Percentiles rank a stretch among this genome's conserved stretches.
Evolutionary conservation across 73 alveolate species (phyloP).

Genomic region (Blepharisma stoltei): DNA sequence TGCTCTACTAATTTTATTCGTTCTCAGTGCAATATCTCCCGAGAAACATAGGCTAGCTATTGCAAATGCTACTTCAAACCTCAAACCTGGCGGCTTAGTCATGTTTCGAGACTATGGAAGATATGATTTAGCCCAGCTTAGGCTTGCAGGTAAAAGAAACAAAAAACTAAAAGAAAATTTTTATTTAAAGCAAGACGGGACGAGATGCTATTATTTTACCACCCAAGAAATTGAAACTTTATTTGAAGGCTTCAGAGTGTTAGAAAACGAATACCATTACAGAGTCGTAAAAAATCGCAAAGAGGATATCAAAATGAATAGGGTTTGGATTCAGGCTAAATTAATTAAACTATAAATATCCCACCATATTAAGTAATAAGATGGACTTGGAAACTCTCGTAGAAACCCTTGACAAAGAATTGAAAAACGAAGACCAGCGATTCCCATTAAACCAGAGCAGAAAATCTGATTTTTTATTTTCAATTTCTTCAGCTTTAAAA

Average conservation of each 20-base stretch:
- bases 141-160: constrained; percentile 73
- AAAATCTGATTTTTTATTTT: constrained; percentile 11
- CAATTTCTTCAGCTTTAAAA: not conserved
- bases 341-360: constrained; percentile 32
- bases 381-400: constrained; percentile 10
- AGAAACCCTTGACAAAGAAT: constrained; percentile 21
- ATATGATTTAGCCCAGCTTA: constrained; percentile 84
- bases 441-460: not conserved
- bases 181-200: constrained; percentile 80
- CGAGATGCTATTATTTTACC: constrained; percentile 83
- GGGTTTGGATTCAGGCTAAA: constrained; percentile 82
- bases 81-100: constrained; percentile 76
- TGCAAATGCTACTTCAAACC: not conserved
- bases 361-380: no score
- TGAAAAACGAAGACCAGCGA: constrained; percentile 10
- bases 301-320: constrained; percentile 69
- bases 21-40: constrained; percentile 86
- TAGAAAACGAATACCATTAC: constrained; percentile 71
- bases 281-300: constrained; percentile 82
- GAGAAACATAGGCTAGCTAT: constrained; percentile 11
- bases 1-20: constrained; percentile 77
- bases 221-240: constrained; percentile 60
- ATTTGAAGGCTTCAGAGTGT: constrained; percentile 65
- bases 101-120: constrained; percentile 91
- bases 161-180: constrained; percentile 81